Evolutionary conservation across 495 filamentous ascomycete species (phyloP).

Genomic region (Annulohypoxylon maeteangense): DNA sequence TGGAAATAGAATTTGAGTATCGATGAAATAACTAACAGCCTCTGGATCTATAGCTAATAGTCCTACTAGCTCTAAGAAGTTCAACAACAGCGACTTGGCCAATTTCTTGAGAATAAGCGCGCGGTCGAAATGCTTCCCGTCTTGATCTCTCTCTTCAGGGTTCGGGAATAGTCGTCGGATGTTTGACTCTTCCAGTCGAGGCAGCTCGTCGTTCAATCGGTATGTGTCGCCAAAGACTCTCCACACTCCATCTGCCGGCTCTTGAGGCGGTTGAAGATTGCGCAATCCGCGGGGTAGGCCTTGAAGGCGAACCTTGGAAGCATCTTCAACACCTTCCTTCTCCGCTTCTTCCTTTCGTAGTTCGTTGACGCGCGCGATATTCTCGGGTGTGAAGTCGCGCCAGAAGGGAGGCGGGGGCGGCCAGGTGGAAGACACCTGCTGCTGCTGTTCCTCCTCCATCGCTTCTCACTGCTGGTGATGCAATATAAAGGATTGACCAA

Average conservation of each 20-base stretch:
- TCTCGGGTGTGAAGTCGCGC: slow-evolving; percentile 84
- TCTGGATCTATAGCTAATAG: slow-evolving; percentile 72
- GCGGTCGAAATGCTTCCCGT: slow-evolving; percentile 68
- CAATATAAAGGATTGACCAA: background rate
- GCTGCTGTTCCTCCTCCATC: slow-evolving; percentile 55
- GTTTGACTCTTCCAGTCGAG: slow-evolving; percentile 72
- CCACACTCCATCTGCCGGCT: slow-evolving; percentile 76
- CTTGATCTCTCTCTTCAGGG: slow-evolving; percentile 51
- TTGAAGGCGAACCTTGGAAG: slow-evolving; percentile 55
- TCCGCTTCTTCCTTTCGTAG: slow-evolving; percentile 55
- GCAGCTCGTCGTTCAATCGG: slow-evolving; percentile 71
- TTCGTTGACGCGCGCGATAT: slow-evolving; percentile 72
- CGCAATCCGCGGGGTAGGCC: slow-evolving; percentile 76
- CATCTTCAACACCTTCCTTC: slow-evolving; percentile 33
- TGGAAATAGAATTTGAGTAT: background rate
- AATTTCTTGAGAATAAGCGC: slow-evolving; percentile 80
- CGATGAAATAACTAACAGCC: slow-evolving; percentile 49
- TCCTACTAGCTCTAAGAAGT: slow-evolving; percentile 83
- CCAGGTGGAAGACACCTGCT: slow-evolving; percentile 59
- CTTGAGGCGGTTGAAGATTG: slow-evolving; percentile 82
- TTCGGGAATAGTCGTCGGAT: slow-evolving; percentile 75
- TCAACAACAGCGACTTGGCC: slow-evolving; percentile 82
- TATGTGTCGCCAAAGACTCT: slow-evolving; percentile 76
- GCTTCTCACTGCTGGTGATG: background rate
- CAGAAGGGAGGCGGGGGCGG: slow-evolving; percentile 92